Conservation (phyloP, 805 yeast species). For the Wickerhamiella galacta region DNA sequence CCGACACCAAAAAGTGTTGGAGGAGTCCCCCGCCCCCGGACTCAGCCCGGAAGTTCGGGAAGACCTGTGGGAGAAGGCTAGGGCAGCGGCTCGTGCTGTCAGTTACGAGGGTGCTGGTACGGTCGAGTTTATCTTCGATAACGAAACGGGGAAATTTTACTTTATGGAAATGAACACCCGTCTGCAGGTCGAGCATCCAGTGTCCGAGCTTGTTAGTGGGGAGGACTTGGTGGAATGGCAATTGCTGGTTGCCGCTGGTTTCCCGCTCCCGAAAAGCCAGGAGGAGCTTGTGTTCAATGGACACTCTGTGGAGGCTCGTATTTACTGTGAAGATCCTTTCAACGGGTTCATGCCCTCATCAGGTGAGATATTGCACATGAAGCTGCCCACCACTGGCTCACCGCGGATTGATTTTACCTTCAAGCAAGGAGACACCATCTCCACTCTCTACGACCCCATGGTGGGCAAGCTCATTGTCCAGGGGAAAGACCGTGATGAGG, state of each 20-base stretch:
- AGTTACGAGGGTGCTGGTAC: constrained; percentile 43
- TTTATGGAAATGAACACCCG: constrained; percentile 43
- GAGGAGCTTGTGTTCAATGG: constrained; percentile 17
- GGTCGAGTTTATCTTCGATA: constrained; percentile 39
- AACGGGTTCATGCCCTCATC: constrained; percentile 18
- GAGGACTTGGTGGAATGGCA: constrained; percentile 40
- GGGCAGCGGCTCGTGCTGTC: constrained; percentile 32
- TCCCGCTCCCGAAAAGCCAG: constrained; percentile 20
- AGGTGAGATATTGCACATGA: constrained; percentile 18
- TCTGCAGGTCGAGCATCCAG: constrained; percentile 42
- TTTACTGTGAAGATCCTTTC: constrained; percentile 22
- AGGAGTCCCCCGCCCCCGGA: constrained; percentile 43
- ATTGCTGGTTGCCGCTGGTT: constrained; percentile 20
- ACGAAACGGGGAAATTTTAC: constrained; percentile 34
- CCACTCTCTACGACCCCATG: constrained; percentile 21
- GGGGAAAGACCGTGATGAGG: constrained; percentile 17
- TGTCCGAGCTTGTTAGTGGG: constrained; percentile 39
- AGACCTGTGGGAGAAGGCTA: constrained; percentile 32
- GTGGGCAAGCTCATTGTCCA: constrained; percentile 20
- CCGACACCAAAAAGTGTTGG: constrained; percentile 39
- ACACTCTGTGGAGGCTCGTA: constrained; percentile 21
- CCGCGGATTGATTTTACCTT: constrained; percentile 20
- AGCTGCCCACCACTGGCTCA: constrained; percentile 14
- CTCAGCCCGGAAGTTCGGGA: constrained; percentile 31
- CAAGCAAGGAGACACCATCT: constrained; percentile 15